These are phyloP conservation scores for Ceratocystiopsis minuta DNA, from an alignment of 2,329 filamentous ascomycete species.

Conservation along the genomic window DNA sequence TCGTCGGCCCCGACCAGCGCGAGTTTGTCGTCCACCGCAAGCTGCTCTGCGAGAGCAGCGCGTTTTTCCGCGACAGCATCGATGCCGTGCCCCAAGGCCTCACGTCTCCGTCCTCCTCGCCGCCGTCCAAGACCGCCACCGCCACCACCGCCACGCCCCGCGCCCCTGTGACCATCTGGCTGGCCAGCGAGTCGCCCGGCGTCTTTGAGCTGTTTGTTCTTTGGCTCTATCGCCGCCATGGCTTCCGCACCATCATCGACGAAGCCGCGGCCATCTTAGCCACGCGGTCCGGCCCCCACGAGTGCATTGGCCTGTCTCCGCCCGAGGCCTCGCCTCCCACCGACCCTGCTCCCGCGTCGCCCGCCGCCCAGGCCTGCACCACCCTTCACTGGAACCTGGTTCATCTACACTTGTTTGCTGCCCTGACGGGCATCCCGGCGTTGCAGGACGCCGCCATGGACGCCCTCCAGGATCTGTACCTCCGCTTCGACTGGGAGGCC, in stretches of 20 bases:
- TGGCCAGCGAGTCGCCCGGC: conserved; percentile 28
- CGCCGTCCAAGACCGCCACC: not conserved
- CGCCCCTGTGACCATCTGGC: conserved; percentile 12
- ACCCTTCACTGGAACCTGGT: conserved; percentile 36
- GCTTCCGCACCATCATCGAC: conserved; percentile 26
- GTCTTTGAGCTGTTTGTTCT: conserved; percentile 36
- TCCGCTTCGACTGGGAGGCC: conserved; percentile 40
- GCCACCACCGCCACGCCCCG: conserved; percentile 6
- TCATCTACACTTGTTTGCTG: conserved; percentile 38
- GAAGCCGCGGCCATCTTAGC: conserved; percentile 17
- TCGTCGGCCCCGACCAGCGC: conserved; percentile 15
- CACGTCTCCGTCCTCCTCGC: not conserved
- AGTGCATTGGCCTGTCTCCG: not conserved
- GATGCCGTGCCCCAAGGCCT: conserved; percentile 17
- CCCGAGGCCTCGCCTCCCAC: no score
- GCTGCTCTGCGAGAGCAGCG: conserved; percentile 27
- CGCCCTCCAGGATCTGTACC: conserved; percentile 39
- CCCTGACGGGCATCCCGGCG: conserved; percentile 27
- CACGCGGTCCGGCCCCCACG: conserved; percentile 5
- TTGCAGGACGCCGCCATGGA: conserved; percentile 42
- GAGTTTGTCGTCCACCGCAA: conserved; percentile 17
- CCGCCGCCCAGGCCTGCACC: no score
- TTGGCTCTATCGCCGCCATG: conserved; percentile 29
- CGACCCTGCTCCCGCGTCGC: no score
- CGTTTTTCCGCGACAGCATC: conserved; percentile 30